phyloP scores from a whole-genome alignment of 1,139 yeast genomes.

The Kodamaea anthophila region DNA sequence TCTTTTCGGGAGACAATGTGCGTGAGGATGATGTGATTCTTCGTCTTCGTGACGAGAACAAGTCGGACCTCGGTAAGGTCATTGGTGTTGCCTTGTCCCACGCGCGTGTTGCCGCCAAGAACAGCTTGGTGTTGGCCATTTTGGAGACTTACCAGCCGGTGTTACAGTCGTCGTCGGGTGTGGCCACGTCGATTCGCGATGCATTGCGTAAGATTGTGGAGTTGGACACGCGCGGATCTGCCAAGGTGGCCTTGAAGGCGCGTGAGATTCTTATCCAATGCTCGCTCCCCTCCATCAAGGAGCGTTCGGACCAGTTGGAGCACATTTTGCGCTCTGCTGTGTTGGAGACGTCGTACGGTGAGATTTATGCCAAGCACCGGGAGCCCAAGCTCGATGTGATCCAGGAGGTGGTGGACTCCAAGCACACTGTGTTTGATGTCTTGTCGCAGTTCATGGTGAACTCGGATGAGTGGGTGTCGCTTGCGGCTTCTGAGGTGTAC shows the following conservation, averaged over 20 bases:
- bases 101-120: constrained; percentile 88
- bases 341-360: constrained; percentile 84
- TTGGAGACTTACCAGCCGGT: constrained; percentile 75
- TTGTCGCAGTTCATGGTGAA: constrained; percentile 84
- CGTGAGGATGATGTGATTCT: constrained; percentile 86
- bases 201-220: constrained; percentile 76
- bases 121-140: constrained; percentile 80
- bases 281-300: constrained; percentile 91
- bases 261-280: constrained; percentile 95
- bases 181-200: constrained; percentile 65
- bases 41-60: constrained; percentile 80
- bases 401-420: constrained; percentile 91
- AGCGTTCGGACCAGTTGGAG: constrained; percentile 94
- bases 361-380: constrained; percentile 66
- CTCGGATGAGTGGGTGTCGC: constrained; percentile 79
- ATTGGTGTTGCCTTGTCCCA: constrained; percentile 75
- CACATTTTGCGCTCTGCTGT: constrained; percentile 91
- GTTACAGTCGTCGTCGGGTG: constrained; percentile 58
- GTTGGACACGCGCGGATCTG: constrained; percentile 81
- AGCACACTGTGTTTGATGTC: constrained; percentile 93
- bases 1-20: constrained; percentile 67
- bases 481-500: constrained; percentile 96
- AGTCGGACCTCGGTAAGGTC: constrained; percentile 69
- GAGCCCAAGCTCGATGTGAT: constrained; percentile 77
- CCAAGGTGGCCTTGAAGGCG: constrained; percentile 93